phyloP scores from a whole-genome alignment of 129 eudicot species.

The Logfia minima region DNA sequence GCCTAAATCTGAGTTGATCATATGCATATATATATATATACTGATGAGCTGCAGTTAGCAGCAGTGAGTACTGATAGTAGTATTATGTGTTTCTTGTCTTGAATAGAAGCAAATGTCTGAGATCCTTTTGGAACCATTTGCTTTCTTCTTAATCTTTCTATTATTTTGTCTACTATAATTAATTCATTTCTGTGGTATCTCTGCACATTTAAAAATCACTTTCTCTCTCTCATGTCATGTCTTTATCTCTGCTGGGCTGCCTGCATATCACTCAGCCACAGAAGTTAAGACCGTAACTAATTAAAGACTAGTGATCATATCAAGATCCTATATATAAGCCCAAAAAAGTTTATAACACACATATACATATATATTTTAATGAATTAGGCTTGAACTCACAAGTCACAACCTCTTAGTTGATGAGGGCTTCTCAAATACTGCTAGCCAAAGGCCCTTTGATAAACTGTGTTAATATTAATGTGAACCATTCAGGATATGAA shows the following conservation, averaged over 20 bases:
- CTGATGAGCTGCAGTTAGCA: slow-evolving; percentile 26
- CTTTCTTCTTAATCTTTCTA: slow-evolving; percentile 28
- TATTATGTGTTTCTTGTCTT: slow-evolving; percentile 25
- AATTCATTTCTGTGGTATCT: slow-evolving; percentile 33
- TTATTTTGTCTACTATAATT: slow-evolving; percentile 31
- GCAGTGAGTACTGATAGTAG: slow-evolving; percentile 25
- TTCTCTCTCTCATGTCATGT: slow-evolving; percentile 35
- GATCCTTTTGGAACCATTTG: slow-evolving; percentile 32
- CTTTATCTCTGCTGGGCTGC: slow-evolving; percentile 31
- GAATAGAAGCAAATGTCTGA: slow-evolving; percentile 32
- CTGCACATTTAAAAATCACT: slow-evolving; percentile 26
- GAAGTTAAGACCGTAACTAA: slow-evolving; percentile 26
- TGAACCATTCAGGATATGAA: too few species aligned
- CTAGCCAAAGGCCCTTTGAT: too few species aligned
- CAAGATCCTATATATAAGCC: background rate
- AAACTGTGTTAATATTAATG: too few species aligned
- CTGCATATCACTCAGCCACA: slow-evolving; percentile 36
- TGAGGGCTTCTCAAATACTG: too few species aligned
- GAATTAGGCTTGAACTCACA: too few species aligned
- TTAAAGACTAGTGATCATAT: background rate
- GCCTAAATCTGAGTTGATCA: slow-evolving; percentile 7
- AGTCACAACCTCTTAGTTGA: too few species aligned
- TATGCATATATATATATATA: slow-evolving; percentile 5
- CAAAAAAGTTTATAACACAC: too few species aligned
- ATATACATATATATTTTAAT: too few species aligned